phyloP scores from a whole-genome alignment of 352 stramenopile genomes.

The Sclerospora graminicola region DNA sequence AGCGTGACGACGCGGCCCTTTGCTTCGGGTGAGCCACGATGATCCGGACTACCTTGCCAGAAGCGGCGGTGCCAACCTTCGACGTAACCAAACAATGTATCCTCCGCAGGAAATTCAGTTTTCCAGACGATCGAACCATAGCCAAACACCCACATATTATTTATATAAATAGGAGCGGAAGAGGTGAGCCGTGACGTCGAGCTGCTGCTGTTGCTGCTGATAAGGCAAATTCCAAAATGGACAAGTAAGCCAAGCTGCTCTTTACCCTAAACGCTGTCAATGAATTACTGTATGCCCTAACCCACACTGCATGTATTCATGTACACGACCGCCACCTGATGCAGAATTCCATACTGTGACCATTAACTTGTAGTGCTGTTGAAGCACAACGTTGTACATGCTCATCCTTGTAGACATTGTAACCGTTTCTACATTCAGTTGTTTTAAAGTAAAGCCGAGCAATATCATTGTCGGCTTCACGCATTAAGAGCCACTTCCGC shows the following conservation, averaged over 20 bases:
- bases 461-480: no score
- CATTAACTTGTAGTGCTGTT: no score
- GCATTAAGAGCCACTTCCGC: slow-evolving; percentile 1
- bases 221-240: slow-evolving; percentile 20
- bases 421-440: not conserved
- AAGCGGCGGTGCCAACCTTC: slow-evolving; percentile 82
- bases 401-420: no score
- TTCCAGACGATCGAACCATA: slow-evolving; percentile 81
- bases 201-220: slow-evolving; percentile 1
- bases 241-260: not conserved
- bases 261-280: slow-evolving; percentile 6
- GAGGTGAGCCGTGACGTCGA: not conserved
- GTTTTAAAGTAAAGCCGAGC: not conserved
- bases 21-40: slow-evolving; percentile 65
- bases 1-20: slow-evolving; percentile 82
- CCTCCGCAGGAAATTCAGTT: slow-evolving; percentile 54
- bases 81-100: slow-evolving; percentile 66
- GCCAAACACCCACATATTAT: slow-evolving; percentile 74
- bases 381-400: no score
- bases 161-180: not conserved
- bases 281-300: slow-evolving; percentile 6
- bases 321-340: no score
- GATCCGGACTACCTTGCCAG: slow-evolving; percentile 84
- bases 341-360: no score
- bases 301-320: not conserved